These are phyloP conservation scores for Neohortaea acidophila DNA, from an alignment of 495 filamentous ascomycete genomes.

Conservation along the genomic window DNA sequence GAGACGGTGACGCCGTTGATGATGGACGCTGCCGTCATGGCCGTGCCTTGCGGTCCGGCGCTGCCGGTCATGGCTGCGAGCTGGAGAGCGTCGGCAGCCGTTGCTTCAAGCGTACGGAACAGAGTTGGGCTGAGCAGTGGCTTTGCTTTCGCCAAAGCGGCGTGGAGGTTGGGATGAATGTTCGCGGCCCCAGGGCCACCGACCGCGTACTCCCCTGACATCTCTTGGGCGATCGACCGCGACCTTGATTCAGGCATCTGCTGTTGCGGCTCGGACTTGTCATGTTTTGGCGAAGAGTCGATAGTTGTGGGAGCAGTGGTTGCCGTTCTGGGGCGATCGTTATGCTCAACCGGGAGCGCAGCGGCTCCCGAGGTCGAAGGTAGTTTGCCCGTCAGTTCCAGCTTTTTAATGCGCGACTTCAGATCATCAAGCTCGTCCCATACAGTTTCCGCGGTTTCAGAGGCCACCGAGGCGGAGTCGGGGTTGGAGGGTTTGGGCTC, in stretches of 20 bases:
- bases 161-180: slow-evolving; percentile 62
- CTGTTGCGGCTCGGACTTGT: slow-evolving; percentile 23
- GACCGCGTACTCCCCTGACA: slow-evolving; percentile 17
- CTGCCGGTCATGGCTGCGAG: slow-evolving; percentile 60
- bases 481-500: slow-evolving; percentile 24
- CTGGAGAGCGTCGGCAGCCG: slow-evolving; percentile 63
- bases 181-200: slow-evolving; percentile 27
- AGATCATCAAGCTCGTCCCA: slow-evolving; percentile 97
- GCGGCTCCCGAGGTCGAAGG: slow-evolving; percentile 66
- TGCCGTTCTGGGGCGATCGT: slow-evolving; percentile 75
- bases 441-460: slow-evolving; percentile 76
- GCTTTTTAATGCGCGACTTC: slow-evolving; percentile 78
- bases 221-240: not conserved
- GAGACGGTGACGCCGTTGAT: slow-evolving; percentile 42
- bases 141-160: slow-evolving; percentile 66
- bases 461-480: slow-evolving; percentile 67
- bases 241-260: not conserved
- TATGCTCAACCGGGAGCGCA: slow-evolving; percentile 55
- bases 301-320: slow-evolving; percentile 87
- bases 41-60: slow-evolving; percentile 38
- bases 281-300: slow-evolving; percentile 68
- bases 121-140: slow-evolving; percentile 49
- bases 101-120: slow-evolving; percentile 65
- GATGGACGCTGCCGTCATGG: slow-evolving; percentile 49
- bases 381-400: slow-evolving; percentile 81